phyloP scores from a whole-genome alignment of 2,329 filamentous ascomycete genomes.

The Aspergillus fructus region DNA sequence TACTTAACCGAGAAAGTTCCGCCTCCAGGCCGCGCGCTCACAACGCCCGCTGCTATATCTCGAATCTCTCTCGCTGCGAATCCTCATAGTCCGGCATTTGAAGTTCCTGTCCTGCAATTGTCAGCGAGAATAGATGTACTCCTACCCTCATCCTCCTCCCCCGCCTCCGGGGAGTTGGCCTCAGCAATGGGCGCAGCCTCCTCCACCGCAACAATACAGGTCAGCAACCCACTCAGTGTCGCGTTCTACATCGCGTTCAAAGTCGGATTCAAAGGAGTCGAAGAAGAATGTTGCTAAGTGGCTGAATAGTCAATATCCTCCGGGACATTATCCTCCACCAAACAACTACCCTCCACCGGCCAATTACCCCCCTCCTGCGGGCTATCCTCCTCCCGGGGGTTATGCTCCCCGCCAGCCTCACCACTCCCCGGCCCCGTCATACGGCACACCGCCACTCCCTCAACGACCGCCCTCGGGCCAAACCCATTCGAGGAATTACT shows the following conservation, averaged over 20 bases:
- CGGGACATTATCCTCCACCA: conserved; percentile 8
- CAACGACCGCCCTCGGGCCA: conserved; percentile 12
- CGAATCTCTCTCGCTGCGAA: not conserved
- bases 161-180: conserved; percentile 8
- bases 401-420: not conserved
- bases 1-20: not conserved
- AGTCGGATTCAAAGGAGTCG: too few relatives aligned
- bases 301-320: not conserved
- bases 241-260: too few relatives aligned
- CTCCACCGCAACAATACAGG: conserved; percentile 12
- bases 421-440: conserved; percentile 9
- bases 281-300: too few relatives aligned
- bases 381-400: not conserved
- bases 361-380: conserved; percentile 6
- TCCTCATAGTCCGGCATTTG: not conserved
- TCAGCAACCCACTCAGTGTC: not conserved
- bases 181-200: conserved; percentile 4
- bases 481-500: conserved; percentile 14
- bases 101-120: not conserved
- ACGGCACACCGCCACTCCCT: conserved; percentile 18
- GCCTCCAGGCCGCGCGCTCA: not conserved
- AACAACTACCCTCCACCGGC: not conserved
- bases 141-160: conserved; percentile 15
- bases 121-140: conserved; percentile 21
- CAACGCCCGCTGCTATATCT: not conserved